Percentiles rank a stretch among this genome's conserved stretches.
Evolutionary conservation across 1,284 basidiomycete genomes (phyloP).

Genomic region (Exobasidium rhododendri): DNA sequence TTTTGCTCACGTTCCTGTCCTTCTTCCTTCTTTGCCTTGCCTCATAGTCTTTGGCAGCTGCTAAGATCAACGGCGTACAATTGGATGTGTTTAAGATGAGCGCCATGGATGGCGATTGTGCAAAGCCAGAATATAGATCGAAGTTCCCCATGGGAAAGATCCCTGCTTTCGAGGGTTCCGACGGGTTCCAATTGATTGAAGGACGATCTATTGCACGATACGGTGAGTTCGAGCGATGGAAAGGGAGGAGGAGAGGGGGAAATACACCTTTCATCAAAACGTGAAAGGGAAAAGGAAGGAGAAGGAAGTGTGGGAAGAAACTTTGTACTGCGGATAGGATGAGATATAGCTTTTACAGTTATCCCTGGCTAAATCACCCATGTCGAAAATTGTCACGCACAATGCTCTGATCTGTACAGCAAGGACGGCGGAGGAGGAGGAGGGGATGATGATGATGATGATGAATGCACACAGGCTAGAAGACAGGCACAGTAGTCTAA

Average conservation of each 20-base stretch:
- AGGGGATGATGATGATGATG: background rate
- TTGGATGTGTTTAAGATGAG: conserved; percentile 40
- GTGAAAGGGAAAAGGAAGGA: too few relatives aligned
- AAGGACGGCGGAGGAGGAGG: background rate
- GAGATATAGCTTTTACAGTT: conserved; percentile 56
- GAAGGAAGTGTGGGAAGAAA: too few relatives aligned
- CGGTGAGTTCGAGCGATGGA: conserved; percentile 64
- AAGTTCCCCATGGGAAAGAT: conserved; percentile 57
- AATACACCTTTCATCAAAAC: too few relatives aligned
- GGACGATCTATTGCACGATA: conserved; percentile 77
- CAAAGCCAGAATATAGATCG: conserved; percentile 47
- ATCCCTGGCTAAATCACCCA: conserved; percentile 55
- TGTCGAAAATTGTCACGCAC: conserved; percentile 61
- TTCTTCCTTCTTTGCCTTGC: too few relatives aligned
- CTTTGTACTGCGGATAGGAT: conserved; percentile 32
- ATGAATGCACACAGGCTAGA: too few relatives aligned
- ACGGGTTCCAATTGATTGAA: conserved; percentile 80
- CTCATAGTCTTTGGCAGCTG: conserved; percentile 37
- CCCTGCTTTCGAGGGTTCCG: conserved; percentile 72
- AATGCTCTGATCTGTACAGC: conserved; percentile 33
- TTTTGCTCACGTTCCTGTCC: background rate
- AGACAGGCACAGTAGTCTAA: too few relatives aligned
- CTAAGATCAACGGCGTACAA: conserved; percentile 50
- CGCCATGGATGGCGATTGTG: conserved; percentile 31
- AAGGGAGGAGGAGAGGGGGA: background rate